phyloP scores from a whole-genome alignment of 768 basidiomycete genomes.

The Grammothele lineata region DNA sequence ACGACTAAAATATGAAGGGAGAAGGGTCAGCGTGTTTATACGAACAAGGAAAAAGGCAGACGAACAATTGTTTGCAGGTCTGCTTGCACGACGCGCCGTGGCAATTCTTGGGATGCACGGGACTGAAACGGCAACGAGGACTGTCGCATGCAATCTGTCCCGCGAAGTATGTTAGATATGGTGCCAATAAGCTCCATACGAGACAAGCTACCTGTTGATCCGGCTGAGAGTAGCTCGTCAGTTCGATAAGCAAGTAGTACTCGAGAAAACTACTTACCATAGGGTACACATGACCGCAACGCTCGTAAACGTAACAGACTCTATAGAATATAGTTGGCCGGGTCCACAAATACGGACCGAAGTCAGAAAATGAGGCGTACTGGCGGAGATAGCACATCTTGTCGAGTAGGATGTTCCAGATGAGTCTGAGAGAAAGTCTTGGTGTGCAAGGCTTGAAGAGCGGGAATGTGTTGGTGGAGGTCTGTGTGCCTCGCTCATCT shows the following conservation, averaged over 20 bases:
- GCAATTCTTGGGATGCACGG: slow-evolving; percentile 18
- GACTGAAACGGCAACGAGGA: slow-evolving; percentile 22
- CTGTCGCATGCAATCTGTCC: slow-evolving; percentile 22
- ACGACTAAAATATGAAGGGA: slow-evolving; percentile 10
- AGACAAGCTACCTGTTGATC: slow-evolving; percentile 17
- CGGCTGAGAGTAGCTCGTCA: slow-evolving; percentile 12
- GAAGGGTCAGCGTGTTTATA: not conserved
- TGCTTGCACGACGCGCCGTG: slow-evolving; percentile 20
- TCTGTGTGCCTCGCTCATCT: too few species aligned
- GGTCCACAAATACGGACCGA: too few species aligned
- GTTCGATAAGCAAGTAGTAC: not conserved
- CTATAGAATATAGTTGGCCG: not conserved
- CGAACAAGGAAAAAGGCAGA: not conserved
- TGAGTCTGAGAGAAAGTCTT: too few species aligned
- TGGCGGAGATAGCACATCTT: slow-evolving; percentile 25
- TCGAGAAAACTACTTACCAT: slow-evolving; percentile 12
- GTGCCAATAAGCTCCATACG: too few species aligned
- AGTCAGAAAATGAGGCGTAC: slow-evolving; percentile 13
- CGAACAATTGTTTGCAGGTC: slow-evolving; percentile 24
- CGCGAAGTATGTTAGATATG: not conserved
- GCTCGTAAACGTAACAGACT: slow-evolving; percentile 23
- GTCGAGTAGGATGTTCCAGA: too few species aligned
- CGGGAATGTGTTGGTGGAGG: too few species aligned
- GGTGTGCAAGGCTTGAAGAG: too few species aligned
- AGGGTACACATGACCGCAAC: slow-evolving; percentile 22